Evolutionary conservation across 2,329 filamentous ascomycete genomes (phyloP), one percentile per base, ranked within the genome.

Genomic region (Didymella keratinophila): DNA sequence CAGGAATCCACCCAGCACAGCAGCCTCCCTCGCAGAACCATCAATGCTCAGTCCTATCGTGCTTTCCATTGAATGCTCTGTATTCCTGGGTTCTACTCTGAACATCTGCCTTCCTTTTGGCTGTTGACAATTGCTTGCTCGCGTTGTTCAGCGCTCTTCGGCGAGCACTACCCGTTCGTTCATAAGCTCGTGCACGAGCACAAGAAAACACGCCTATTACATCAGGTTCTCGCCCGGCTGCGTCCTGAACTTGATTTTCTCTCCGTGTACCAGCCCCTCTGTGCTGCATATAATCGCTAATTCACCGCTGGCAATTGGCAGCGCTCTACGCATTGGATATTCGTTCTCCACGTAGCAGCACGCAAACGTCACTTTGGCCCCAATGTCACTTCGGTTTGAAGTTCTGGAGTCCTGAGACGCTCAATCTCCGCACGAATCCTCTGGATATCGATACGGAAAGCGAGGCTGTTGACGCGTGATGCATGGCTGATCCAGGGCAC

Each of bases 241-340:
- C 52, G 48, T 67, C 61, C 62, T 64, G 60, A 62, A 65, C 63
- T 70, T 68, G 61, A 56, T 68, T 67, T 67, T 66, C 61, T 61
- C 62, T 69, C 66, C 69, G 56, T 66, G 69, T 68, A 67, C 72
- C 71, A 74, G 69, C 71, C 72, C 71, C 71, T 73, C 69, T 63
- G 58, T 61, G 63, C 67, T 68, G 68, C 69, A 69, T 54, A 53
- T 60, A 58, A 66, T 64, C 63, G 60, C 57, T 63, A 59, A 62
- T 63, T 58, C 66, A 48, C 47, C 52, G 58, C 63, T 64, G 56
- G 59, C 63, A 54, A 68, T 71, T 67, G 70, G 67, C 60, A 65
- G 56, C 58, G 43, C 37, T 50, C 53, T 61, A 69, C 65, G 67
- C 66, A 67, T 65, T 62, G 63, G 36, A 53, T 46, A 50, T 50